A percentile compares a stretch with the other conserved stretches of the same genome.
These are phyloP conservation scores for Paraphoma chrysanthemicola DNA, from an alignment of 2,329 filamentous ascomycete species.

Conservation along the genomic window DNA sequence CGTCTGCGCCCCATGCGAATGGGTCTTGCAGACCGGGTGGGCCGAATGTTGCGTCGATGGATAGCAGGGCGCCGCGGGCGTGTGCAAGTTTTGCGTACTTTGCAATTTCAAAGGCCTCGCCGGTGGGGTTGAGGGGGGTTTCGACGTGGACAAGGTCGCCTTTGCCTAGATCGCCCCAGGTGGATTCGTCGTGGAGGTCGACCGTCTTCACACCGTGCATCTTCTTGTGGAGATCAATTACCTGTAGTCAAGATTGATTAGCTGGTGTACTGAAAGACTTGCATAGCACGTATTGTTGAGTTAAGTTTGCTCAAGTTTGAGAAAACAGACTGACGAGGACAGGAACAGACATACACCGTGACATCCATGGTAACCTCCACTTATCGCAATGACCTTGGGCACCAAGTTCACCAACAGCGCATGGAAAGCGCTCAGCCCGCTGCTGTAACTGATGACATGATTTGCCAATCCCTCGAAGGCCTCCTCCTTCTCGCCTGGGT, in stretches of 20 bases:
- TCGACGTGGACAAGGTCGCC: constrained; percentile 92
- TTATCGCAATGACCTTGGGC: constrained; percentile 82
- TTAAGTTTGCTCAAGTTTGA: no score
- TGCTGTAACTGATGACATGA: constrained; percentile 77
- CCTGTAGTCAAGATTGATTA: neutral
- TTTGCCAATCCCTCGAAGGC: constrained; percentile 32
- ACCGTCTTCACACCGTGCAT: constrained; percentile 78
- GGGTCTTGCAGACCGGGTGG: constrained; percentile 90
- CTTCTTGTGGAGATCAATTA: constrained; percentile 75
- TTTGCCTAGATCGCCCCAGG: constrained; percentile 70
- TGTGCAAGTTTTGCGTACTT: constrained; percentile 77
- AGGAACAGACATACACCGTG: constrained; percentile 64
- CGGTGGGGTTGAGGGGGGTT: constrained; percentile 91
- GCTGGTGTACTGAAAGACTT: neutral
- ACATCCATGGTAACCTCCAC: constrained; percentile 90
- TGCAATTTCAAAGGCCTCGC: constrained; percentile 76
- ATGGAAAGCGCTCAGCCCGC: constrained; percentile 87
- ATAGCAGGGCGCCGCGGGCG: constrained; percentile 74
- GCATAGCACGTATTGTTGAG: no score
- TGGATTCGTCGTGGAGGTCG: constrained; percentile 61
- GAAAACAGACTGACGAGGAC: no score
- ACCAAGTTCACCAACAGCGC: constrained; percentile 84
- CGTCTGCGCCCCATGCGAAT: constrained; percentile 79
- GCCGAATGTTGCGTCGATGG: constrained; percentile 90
- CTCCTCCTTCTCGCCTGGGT: constrained; percentile 51